Base-by-base conservation (phyloP, 2,329 filamentous ascomycete genomes). In the Aspergillus sp. region DNA sequence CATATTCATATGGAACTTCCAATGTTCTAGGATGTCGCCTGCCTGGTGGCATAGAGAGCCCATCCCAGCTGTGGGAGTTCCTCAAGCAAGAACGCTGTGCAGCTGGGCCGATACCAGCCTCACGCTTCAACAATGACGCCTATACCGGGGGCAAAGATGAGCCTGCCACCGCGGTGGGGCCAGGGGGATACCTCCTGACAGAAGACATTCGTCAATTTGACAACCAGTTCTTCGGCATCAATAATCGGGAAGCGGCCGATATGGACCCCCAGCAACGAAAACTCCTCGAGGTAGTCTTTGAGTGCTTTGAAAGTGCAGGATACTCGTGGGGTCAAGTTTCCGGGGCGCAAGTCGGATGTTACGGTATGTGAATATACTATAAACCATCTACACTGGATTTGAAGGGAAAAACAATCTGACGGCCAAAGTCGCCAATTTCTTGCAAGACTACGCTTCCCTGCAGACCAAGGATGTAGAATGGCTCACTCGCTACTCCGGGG, bases 181-280 rank as follows among this genome's bases (percentile, higher is more conserved):
- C 12, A 13, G 58, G 59, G 17, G 60, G 55, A 12, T 55, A 65
- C 41, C 62, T 65, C 28, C 50, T 63, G 6, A 30, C 66, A 13
- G 52, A 62, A 2, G 58, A 61, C 9, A 47, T 62, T 6, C 23
- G 51, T 4, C 47, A 57, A 2, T 71, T 73, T n/a, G 71, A 74
- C 45, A 56, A 52, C 25, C 23, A 25, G 1, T 68, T 72, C 39
- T 74, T 74, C 39, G 58, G 57, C 19, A 70, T 71, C 13, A 64
- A 58, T 13, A 51, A 47, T 60, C 3, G 68, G 69, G 55, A 69
- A 65, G 9, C 55, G 55, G 45, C 59, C 30, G 28, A 51, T 21
- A 60, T 72, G 62, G 72, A 74, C 49, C 71, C 72, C 0, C 64
- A 69, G 28, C 70, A 72, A 48, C 61, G 71, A 2, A 64, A 64